Evolutionary conservation across 768 basidiomycete genomes (phyloP).

Genomic region (Termitomyces sp.): DNA sequence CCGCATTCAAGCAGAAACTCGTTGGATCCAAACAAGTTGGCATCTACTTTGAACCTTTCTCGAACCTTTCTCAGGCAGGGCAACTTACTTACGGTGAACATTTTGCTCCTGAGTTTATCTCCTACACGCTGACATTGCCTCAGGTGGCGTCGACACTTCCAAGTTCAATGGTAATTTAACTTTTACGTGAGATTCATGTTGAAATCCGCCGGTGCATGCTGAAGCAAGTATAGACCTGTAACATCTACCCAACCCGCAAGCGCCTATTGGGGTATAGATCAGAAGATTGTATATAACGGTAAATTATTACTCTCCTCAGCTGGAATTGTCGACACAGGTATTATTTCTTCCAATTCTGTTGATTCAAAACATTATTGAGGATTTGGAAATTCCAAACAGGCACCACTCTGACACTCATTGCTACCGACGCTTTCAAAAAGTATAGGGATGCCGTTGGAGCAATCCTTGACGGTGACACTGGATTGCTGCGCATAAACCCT

Average conservation of each 20-base stretch:
- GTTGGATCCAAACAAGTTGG: slow-evolving; percentile 37
- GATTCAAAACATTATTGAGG: neutral
- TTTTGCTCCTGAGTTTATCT: slow-evolving; percentile 1
- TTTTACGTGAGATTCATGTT: slow-evolving; percentile 28
- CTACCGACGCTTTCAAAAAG: slow-evolving; percentile 34
- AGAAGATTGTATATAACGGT: slow-evolving; percentile 45
- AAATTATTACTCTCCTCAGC: slow-evolving; percentile 38
- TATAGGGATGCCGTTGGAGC: slow-evolving; percentile 44
- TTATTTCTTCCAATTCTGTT: neutral
- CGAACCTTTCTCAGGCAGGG: slow-evolving; percentile 32
- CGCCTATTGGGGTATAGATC: slow-evolving; percentile 55
- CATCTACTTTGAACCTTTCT: slow-evolving; percentile 43
- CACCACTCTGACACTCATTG: slow-evolving; percentile 45
- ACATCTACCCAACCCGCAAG: slow-evolving; percentile 39
- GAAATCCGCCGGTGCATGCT: neutral
- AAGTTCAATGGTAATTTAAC: slow-evolving; percentile 36
- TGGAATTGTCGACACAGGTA: slow-evolving; percentile 59
- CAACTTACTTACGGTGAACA: slow-evolving; percentile 54
- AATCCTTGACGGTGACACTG: slow-evolving; percentile 29
- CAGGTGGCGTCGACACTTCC: neutral
- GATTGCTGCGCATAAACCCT: slow-evolving; percentile 45
- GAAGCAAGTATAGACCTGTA: slow-evolving; percentile 26
- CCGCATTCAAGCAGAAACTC: slow-evolving; percentile 32
- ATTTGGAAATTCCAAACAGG: slow-evolving; percentile 17
- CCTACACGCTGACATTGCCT: neutral